Evolutionary conservation across 2,329 filamentous ascomycete species (phyloP), one percentile per base, ranked within the genome.

Genomic region (Ascochyta lentis): DNA sequence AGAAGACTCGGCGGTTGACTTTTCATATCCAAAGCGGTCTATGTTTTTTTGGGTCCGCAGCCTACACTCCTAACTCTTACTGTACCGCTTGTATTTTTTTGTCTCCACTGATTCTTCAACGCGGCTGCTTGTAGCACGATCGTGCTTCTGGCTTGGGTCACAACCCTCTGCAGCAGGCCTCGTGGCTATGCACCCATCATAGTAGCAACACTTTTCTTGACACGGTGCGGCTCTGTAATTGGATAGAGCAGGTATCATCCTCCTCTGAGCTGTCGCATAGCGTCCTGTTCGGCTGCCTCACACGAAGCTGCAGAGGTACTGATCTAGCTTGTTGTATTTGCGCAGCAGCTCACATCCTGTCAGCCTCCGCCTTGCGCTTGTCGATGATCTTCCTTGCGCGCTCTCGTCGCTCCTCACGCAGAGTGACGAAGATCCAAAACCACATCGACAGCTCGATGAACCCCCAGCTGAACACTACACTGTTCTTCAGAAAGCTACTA

Each of bases 401-500:
- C 56, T 73, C 68, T 16, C 66, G 58, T 37, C 73, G 65, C 59
- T 77, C 75, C 47, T 77, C 74, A 16, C 74, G 65, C 33, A 77
- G 48, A 29, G 71, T 67, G 16, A 76, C 52, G 49, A 71, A 77
- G 6, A 76, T 86, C 92, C 92, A 96, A 76, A 96, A 92, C 91
- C 92, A 96, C 58, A 84, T 84, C 63, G 91, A 81, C 73, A 91
- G 85, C 80, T 97, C 93, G 70, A 96, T 71, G 68, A 96, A 95
- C 8, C 86, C 87, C 76, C 92, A 95, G 0, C 89, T 87, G 72
- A 97, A 96, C 37, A 96, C 86, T 37, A 96, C 80, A 46, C 91
- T 85, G 72, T 96, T 96, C 79, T 93, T 92, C 66, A 96, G 76
- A 23, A 85, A 84, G 59, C 92, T 88, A 45, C 72, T 82, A 68